A percentile compares a stretch with the other conserved stretches of the same genome.
Evolutionary conservation across 441 rosid species (phyloP).

Genomic region (Arabidopsis hybrid): DNA sequence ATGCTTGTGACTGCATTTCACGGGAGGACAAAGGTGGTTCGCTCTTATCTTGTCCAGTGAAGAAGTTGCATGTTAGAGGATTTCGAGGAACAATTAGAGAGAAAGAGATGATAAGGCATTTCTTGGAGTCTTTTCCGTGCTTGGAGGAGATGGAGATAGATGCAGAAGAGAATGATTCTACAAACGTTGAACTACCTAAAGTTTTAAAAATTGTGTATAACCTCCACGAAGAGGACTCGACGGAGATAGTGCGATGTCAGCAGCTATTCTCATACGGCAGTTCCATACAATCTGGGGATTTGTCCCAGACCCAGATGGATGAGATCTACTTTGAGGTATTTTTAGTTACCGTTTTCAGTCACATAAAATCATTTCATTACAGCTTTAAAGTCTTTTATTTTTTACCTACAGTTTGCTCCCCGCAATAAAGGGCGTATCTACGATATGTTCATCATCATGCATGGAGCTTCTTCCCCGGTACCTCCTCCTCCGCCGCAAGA

Average conservation of each 20-base stretch:
- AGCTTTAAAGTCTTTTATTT: no score
- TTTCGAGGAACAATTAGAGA: neutral
- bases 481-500: conserved; percentile 6
- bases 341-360: neutral
- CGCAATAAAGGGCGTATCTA: neutral
- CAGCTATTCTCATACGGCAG: no score
- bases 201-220: neutral
- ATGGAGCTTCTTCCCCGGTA: neutral
- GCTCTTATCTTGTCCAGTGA: neutral
- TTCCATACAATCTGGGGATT: neutral
- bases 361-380: neutral
- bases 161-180: neutral
- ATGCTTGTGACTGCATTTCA: neutral
- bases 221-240: neutral
- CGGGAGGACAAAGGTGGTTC: neutral
- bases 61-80: neutral
- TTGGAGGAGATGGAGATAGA: neutral
- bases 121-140: no score
- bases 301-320: conserved; percentile 8
- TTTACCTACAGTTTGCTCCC: conserved; percentile 10
- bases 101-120: neutral
- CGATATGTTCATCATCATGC: neutral
- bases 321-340: conserved; percentile 9
- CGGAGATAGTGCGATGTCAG: no score
- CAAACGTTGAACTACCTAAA: neutral